Base-by-base conservation (phyloP, 768 basidiomycete species). In the Artomyces pyxidatus region DNA sequence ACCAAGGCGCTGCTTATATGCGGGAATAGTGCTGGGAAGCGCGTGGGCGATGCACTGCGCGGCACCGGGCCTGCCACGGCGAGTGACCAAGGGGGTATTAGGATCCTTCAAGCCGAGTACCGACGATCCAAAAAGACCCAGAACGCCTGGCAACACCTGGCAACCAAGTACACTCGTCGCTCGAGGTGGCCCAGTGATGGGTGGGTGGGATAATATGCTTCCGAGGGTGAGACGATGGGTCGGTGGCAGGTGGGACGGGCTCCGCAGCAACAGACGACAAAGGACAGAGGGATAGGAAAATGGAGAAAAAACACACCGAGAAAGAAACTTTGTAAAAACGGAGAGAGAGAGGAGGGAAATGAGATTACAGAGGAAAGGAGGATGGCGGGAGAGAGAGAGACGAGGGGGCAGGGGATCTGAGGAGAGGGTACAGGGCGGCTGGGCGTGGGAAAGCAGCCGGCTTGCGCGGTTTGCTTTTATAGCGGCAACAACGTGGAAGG, bases 361-460 rank as follows among this genome's bases (percentile, higher is more conserved):
- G 25, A 46, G 50, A 30, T 37, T 29, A 46, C 26, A 45, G 41
- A 37, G 45, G 44, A 47, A 42, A 51, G 50, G 52, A 53, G 48
- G 51, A 47, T 51, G 46, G 53, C 45, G 52, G 59, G 49, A 46
- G 14, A 46, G 45, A 35, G 32, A 26, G 25, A 38, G 35, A 44
- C 26, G 10, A 25, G 22, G n/a, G 14, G 43, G 25, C 32, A 35
- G 32, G 32, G 32, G 32, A 35, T 12, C 32, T 14, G 26, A 28
- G 27, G 17, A 47, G 53, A 49, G 55, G 59, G 52, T 44, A 46
- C 45, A 54, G 55, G 58, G 56, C 49, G 58, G 54, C 45, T 52
- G 52, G 53, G 59, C 59, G 61, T 62, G 61, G 54, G 61, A 62
- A 62, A 49, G 44, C 53, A 53, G 50, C 45, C 39, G 35, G 49